Evolutionary conservation across 2,329 filamentous ascomycete species (phyloP).

Genomic region (Fusarium torulosum): DNA sequence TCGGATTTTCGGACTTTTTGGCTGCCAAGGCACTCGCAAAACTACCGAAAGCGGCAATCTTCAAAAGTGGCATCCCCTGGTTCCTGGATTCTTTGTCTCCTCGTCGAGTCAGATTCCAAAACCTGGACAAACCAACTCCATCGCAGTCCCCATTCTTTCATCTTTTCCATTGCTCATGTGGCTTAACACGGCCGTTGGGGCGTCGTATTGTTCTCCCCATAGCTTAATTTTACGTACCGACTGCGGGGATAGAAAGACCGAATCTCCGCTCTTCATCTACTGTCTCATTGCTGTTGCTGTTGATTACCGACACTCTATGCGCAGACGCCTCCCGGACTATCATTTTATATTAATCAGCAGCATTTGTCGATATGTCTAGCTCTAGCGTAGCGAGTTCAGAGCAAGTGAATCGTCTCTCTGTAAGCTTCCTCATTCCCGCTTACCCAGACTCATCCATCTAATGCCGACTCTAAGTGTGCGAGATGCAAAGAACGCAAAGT

Average conservation of each 20-base stretch:
- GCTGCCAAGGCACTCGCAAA: constrained; percentile 24
- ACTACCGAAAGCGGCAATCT: constrained; percentile 7
- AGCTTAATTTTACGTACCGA: constrained; percentile 17
- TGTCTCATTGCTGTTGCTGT: neutral
- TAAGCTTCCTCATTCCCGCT: constrained; percentile 10
- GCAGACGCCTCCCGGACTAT: constrained; percentile 22
- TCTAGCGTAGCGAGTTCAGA: constrained; percentile 23
- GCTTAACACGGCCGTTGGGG: constrained; percentile 4
- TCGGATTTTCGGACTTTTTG: constrained; percentile 24
- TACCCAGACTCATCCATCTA: neutral
- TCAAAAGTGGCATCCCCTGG: neutral
- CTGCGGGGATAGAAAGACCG: constrained; percentile 26
- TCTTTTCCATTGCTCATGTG: constrained; percentile 7
- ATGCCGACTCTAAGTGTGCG: constrained; percentile 36
- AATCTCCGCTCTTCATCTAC: constrained; percentile 22
- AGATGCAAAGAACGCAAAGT: constrained; percentile 50
- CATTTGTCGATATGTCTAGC: constrained; percentile 21
- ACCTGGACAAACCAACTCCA: constrained; percentile 19
- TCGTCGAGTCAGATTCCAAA: constrained; percentile 5
- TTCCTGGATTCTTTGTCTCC: neutral
- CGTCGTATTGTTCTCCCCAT: constrained; percentile 22
- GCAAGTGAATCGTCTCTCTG: constrained; percentile 46
- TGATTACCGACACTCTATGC: too few species aligned
- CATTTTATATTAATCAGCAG: neutral
- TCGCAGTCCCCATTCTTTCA: constrained; percentile 4